A percentile compares a stretch with the other conserved stretches of the same genome.
Conservation (phyloP, 2,329 filamentous ascomycete species). For the Cladosporium sp. region DNA sequence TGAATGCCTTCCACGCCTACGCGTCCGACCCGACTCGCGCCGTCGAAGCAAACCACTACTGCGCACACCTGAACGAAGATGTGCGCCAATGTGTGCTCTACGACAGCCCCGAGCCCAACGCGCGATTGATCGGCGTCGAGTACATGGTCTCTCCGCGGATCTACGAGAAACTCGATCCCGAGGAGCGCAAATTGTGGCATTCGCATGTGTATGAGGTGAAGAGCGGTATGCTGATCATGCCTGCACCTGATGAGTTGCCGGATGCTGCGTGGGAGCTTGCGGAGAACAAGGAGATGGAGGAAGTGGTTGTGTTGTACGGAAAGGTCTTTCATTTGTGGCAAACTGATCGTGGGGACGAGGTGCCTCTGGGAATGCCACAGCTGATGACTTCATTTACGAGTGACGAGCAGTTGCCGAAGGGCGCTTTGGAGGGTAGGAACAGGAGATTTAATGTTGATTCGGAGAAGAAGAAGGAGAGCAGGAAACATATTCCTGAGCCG, state of each 20-base stretch:
- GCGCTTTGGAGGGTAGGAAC: slow-evolving; percentile 54
- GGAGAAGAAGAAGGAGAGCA: slow-evolving; percentile 53
- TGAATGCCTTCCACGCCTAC: slow-evolving; percentile 68
- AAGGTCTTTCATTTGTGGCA: slow-evolving; percentile 89
- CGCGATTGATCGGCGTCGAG: slow-evolving; percentile 78
- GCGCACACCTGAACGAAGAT: slow-evolving; percentile 73
- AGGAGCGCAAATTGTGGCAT: slow-evolving; percentile 79
- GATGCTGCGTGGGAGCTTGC: slow-evolving; percentile 69
- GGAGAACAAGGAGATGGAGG: slow-evolving; percentile 78
- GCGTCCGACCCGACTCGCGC: slow-evolving; percentile 53
- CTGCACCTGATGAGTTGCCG: slow-evolving; percentile 57
- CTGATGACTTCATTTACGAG: slow-evolving; percentile 64
- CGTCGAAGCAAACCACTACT: slow-evolving; percentile 84
- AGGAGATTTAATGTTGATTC: slow-evolving; percentile 54
- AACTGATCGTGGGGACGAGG: slow-evolving; percentile 68
- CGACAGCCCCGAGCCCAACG: slow-evolving; percentile 65
- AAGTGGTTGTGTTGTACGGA: slow-evolving; percentile 73
- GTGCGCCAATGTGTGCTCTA: slow-evolving; percentile 85
- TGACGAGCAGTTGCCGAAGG: slow-evolving; percentile 50
- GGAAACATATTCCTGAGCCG: slow-evolving; percentile 54
- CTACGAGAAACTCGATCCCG: slow-evolving; percentile 63
- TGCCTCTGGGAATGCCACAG: slow-evolving; percentile 62
- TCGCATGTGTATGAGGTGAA: slow-evolving; percentile 74
- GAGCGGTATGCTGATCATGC: slow-evolving; percentile 78
- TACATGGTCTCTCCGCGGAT: slow-evolving; percentile 78